These are phyloP conservation scores for Leptosphaerulina australis DNA, from an alignment of 2,329 filamentous ascomycete genomes.

Conservation along the genomic window DNA sequence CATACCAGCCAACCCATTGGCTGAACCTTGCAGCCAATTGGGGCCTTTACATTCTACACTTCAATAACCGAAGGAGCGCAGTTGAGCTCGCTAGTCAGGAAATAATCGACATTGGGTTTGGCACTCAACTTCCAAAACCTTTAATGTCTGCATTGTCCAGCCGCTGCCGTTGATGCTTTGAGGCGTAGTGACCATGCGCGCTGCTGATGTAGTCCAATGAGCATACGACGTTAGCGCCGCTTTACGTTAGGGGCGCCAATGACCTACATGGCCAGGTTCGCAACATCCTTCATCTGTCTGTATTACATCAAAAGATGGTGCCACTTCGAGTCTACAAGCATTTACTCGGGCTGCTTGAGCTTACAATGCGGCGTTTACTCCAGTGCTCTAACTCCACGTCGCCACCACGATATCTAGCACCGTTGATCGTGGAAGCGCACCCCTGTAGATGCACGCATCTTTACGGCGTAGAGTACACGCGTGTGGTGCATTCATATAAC, in stretches of 20 bases:
- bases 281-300: slow-evolving; percentile 9
- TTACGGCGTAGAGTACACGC: slow-evolving; percentile 32
- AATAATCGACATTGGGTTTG: slow-evolving; percentile 14
- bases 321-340: slow-evolving; percentile 14
- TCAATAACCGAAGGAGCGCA: slow-evolving; percentile 12
- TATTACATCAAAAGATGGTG: slow-evolving; percentile 7
- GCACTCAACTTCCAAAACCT: slow-evolving; percentile 12
- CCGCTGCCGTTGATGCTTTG: slow-evolving; percentile 16
- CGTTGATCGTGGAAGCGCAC: slow-evolving; percentile 6
- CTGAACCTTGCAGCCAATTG: slow-evolving; percentile 4
- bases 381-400: slow-evolving; percentile 12
- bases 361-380: slow-evolving; percentile 4
- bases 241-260: slow-evolving; percentile 13
- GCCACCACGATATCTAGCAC: slow-evolving; percentile 10
- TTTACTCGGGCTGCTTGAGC: slow-evolving; percentile 7
- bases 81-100: slow-evolving; percentile 13
- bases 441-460: slow-evolving; percentile 23
- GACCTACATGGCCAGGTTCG: not conserved
- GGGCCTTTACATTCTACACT: not conserved
- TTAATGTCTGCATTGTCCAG: slow-evolving; percentile 14
- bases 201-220: slow-evolving; percentile 10
- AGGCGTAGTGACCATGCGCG: slow-evolving; percentile 12
- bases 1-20: slow-evolving; percentile 4
- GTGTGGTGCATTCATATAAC: slow-evolving; percentile 42
- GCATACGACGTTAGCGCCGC: slow-evolving; percentile 15